Base-by-base conservation (phyloP, 2,329 filamentous ascomycete species). In the Hypoxylon sp. region DNA sequence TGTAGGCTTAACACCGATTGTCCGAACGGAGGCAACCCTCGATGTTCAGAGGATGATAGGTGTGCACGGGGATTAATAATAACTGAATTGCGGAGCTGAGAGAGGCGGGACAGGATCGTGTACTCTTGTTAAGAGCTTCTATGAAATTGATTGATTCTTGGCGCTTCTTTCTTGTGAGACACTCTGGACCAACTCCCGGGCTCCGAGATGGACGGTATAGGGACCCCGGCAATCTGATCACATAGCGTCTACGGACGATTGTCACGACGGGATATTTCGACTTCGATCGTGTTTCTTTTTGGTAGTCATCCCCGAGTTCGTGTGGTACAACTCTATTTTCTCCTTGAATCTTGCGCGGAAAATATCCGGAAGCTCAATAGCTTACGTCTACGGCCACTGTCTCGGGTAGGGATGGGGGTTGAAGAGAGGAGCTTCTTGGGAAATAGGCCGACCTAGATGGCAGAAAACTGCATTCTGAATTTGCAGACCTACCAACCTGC, bases 121-220 rank as follows among this genome's bases (percentile, higher is more conserved):
- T 27, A 43, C 17, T 8, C 9, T 31, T 15, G 29, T 42, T n/a
- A 30, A n/a, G 25, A 38, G 43, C n/a, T 31, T 34, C 30, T 36
- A 35, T 31, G 38, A 46, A 55, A 58, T 51, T 48, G 55, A 55
- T 52, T 35, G 51, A 52, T 46, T 51, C 44, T 55, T 47, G 44
- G 55, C 55, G 35, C 19, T 38, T 20, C 26, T 15, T 38, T 20
- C 26, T 45, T 41, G 26, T 52, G 44, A 52, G 51, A 51, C 51
- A 41, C 27, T 13, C 19, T 34, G 25, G 36, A 43, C 34, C 41
- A 34, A 46, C 38, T 37, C 44, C 47, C 47, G 43, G 43, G 35
- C 37, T 51, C 32, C 37, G 19, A 27, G 40, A 44, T 27, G 42
- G 40, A 42, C 25, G 55, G 42, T 44, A 43, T 37, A 21, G 30